These are phyloP conservation scores for Volvox carteri DNA, from an alignment of 163 green algal species.

Conservation along the genomic window DNA sequence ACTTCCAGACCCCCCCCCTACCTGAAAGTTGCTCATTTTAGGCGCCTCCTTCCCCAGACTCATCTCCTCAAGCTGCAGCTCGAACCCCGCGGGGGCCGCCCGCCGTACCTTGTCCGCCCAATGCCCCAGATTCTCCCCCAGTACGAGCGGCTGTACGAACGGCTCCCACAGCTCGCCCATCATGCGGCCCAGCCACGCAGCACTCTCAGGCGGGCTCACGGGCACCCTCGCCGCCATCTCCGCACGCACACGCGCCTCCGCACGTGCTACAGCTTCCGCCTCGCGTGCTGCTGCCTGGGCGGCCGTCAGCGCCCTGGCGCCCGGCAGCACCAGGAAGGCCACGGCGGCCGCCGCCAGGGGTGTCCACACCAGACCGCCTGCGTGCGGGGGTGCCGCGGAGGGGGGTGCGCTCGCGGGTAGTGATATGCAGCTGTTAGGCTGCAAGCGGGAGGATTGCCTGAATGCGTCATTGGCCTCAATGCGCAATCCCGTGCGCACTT, in stretches of 20 bases:
- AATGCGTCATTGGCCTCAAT: no score
- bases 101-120: slow-evolving; percentile 64
- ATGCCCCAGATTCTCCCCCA: slow-evolving; percentile 63
- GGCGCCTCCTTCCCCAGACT: slow-evolving; percentile 61
- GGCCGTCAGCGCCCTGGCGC: neutral
- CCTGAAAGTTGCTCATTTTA: slow-evolving; percentile 64
- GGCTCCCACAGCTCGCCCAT: slow-evolving; percentile 61
- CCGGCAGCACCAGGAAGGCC: slow-evolving; percentile 20
- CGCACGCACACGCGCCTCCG: slow-evolving; percentile 46
- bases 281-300: neutral
- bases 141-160: slow-evolving; percentile 67
- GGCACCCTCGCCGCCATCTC: slow-evolving; percentile 54
- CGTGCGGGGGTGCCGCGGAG: neutral
- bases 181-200: slow-evolving; percentile 65
- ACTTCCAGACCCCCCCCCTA: slow-evolving; percentile 1
- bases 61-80: slow-evolving; percentile 66
- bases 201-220: slow-evolving; percentile 66
- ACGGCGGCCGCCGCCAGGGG: slow-evolving; percentile 19
- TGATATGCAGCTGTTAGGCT: no score
- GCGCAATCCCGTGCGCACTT: no score
- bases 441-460: no score
- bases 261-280: slow-evolving; percentile 10
- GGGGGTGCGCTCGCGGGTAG: no score
- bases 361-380: slow-evolving; percentile 41
- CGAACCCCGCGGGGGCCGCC: slow-evolving; percentile 65